Evolutionary conservation across 1,139 yeast genomes (phyloP).

Genomic region (Pneumocystis wakefieldiae): DNA sequence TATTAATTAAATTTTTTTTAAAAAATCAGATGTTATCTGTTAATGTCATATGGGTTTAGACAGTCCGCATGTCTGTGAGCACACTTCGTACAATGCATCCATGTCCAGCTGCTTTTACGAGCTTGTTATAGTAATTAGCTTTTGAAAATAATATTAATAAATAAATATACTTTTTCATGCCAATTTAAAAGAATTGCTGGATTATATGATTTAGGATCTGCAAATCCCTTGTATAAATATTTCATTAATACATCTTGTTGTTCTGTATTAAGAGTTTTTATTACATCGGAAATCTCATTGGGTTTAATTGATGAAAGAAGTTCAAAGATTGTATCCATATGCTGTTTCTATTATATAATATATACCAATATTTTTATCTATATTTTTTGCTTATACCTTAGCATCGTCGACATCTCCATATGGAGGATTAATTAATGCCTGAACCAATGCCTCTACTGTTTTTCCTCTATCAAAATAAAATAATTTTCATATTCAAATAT

Average conservation of each 20-base stretch:
- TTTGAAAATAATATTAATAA: not conserved
- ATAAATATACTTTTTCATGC: slow-evolving; percentile 51
- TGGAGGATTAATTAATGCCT: slow-evolving; percentile 1
- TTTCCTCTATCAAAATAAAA: slow-evolving; percentile 1
- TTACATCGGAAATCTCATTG: slow-evolving; percentile 48
- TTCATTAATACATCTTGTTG: slow-evolving; percentile 72
- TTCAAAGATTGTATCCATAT: slow-evolving; percentile 52
- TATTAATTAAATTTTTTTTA: slow-evolving; percentile 1
- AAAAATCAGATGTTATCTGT: not conserved
- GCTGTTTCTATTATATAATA: slow-evolving; percentile 19
- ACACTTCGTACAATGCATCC: slow-evolving; percentile 71
- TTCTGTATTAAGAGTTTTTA: slow-evolving; percentile 42
- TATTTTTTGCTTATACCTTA: slow-evolving; percentile 1
- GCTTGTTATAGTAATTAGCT: slow-evolving; percentile 16
- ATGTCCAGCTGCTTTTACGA: slow-evolving; percentile 68
- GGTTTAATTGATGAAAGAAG: slow-evolving; percentile 62
- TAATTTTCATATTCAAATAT: not conserved
- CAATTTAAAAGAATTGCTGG: slow-evolving; percentile 78
- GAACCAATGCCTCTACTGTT: not conserved
- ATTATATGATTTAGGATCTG: slow-evolving; percentile 55
- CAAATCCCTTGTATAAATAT: slow-evolving; percentile 77
- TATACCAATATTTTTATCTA: not conserved
- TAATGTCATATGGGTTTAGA: slow-evolving; percentile 25
- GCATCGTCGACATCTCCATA: slow-evolving; percentile 5
- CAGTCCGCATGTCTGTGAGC: slow-evolving; percentile 70